A percentile compares a stretch with the other conserved stretches of the same genome.
Conservation (phyloP, 2,329 filamentous ascomycete species). For the Lachnellula suecica region DNA sequence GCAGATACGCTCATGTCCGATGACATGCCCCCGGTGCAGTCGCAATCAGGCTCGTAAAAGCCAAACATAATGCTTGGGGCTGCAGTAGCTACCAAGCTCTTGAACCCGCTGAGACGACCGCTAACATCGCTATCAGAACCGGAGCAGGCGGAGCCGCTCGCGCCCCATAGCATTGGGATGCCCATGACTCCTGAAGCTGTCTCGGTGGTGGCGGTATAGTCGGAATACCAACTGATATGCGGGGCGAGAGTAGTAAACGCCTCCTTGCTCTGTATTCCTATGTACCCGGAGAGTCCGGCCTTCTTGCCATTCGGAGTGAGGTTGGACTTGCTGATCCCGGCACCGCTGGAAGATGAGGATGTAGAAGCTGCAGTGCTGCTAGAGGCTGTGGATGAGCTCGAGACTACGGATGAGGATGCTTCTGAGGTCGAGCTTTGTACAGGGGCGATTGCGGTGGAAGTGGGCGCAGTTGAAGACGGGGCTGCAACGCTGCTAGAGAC, state of each 20-base stretch:
- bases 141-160: too few species aligned
- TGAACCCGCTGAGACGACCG: not conserved
- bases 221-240: not conserved
- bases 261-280: not conserved
- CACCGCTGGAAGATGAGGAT: not conserved
- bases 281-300: not conserved
- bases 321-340: not conserved
- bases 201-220: not conserved
- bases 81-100: not conserved
- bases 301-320: not conserved
- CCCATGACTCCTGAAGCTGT: not conserved
- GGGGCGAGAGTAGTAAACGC: not conserved
- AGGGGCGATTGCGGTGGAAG: too few species aligned
- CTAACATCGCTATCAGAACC: not conserved
- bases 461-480: too few species aligned
- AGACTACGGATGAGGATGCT: too few species aligned
- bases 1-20: too few species aligned
- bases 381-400: too few species aligned
- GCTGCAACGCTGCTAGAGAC: too few species aligned
- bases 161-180: not conserved
- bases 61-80: not conserved
- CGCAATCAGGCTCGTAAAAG: not conserved
- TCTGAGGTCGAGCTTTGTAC: too few species aligned
- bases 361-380: too few species aligned
- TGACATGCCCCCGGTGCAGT: not conserved